Conservation (phyloP, 2,329 filamentous ascomycete genomes). For the Colletotrichum tropicicola region DNA sequence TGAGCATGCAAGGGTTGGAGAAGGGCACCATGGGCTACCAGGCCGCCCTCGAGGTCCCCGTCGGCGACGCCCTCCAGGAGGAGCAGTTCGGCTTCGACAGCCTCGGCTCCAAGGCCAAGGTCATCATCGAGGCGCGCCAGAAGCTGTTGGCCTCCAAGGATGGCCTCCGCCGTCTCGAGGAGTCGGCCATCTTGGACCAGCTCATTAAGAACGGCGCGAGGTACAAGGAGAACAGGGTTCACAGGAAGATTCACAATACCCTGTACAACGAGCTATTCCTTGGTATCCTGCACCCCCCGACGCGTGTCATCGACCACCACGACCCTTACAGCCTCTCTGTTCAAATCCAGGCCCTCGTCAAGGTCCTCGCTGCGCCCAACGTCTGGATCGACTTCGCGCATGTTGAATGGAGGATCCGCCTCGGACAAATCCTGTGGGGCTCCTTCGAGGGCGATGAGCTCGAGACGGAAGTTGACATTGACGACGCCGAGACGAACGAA, state of each 20-base stretch:
- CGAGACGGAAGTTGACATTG: slow-evolving; percentile 61
- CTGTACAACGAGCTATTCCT: slow-evolving; percentile 71
- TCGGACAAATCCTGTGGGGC: slow-evolving; percentile 78
- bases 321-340: slow-evolving; percentile 72
- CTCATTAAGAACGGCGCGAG: slow-evolving; percentile 64
- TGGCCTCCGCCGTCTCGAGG: slow-evolving; percentile 64
- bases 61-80: slow-evolving; percentile 71
- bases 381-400: slow-evolving; percentile 80
- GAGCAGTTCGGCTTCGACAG: slow-evolving; percentile 68
- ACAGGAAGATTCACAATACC: slow-evolving; percentile 53
- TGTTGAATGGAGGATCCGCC: slow-evolving; percentile 77
- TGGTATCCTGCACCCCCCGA: slow-evolving; percentile 66
- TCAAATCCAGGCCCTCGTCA: slow-evolving; percentile 75
- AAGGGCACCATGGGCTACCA: slow-evolving; percentile 76
- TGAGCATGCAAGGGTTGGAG: slow-evolving; percentile 76
- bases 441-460: slow-evolving; percentile 58
- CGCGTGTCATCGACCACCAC: slow-evolving; percentile 62
- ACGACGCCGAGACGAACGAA: slow-evolving; percentile 55
- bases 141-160: slow-evolving; percentile 62
- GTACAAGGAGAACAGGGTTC: slow-evolving; percentile 62
- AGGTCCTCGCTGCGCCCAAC: slow-evolving; percentile 70
- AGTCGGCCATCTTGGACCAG: slow-evolving; percentile 66
- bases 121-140: slow-evolving; percentile 66
- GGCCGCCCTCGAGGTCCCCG: slow-evolving; percentile 72
- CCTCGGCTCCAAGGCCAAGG: slow-evolving; percentile 61